Percentiles rank a stretch among this genome's conserved stretches.
Evolutionary conservation across 2,329 filamentous ascomycete genomes (phyloP).

Genomic region (Biscogniauxia mediterranea): DNA sequence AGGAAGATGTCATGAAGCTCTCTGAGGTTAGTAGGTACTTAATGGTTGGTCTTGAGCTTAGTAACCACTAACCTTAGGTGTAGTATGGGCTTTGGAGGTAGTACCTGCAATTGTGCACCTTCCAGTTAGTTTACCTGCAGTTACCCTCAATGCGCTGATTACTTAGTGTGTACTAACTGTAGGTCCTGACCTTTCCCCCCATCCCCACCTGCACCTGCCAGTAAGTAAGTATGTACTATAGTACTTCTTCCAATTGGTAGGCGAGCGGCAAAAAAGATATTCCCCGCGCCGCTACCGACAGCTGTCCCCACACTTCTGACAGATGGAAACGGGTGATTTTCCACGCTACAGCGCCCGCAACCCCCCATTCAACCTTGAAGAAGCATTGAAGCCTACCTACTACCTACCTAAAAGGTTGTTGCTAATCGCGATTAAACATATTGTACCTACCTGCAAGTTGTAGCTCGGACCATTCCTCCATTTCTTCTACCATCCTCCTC

Average conservation of each 20-base stretch:
- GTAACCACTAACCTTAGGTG: not conserved
- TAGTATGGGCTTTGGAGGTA: too few relatives aligned
- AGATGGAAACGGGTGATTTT: too few relatives aligned
- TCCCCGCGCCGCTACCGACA: not conserved
- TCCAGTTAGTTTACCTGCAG: too few relatives aligned
- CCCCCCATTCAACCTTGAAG: not conserved
- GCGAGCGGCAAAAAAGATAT: not conserved
- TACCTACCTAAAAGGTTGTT: not conserved
- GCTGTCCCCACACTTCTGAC: not conserved
- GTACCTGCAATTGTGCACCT: too few relatives aligned
- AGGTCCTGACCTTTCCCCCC: not conserved
- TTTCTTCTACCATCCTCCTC: conserved; percentile 5
- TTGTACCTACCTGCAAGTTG: not conserved
- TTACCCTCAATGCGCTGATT: too few relatives aligned
- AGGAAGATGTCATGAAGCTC: not conserved
- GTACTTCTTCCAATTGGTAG: too few relatives aligned
- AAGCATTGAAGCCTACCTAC: not conserved
- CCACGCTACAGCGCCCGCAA: too few relatives aligned
- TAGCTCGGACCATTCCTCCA: not conserved
- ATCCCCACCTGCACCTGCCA: too few relatives aligned
- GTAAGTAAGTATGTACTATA: too few relatives aligned
- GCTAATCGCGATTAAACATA: not conserved
- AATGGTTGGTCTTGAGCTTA: not conserved
- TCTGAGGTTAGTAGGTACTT: too few relatives aligned
- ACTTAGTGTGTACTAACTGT: not conserved